These are phyloP conservation scores for Beta corolliflora DNA, from an alignment of 179 eudicot species.

Conservation along the genomic window DNA sequence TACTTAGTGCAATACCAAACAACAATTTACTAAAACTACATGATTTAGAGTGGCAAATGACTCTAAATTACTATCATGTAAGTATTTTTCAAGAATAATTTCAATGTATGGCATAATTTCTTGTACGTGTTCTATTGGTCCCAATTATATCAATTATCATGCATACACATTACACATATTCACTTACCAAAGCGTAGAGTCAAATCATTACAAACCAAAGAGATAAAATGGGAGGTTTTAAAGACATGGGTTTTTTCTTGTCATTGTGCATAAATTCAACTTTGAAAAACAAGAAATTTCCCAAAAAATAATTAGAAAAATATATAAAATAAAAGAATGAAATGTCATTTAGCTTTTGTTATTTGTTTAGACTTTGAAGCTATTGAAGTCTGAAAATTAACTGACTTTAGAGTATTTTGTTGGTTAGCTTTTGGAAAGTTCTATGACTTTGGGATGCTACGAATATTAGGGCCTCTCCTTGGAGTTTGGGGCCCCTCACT, in stretches of 20 bases:
- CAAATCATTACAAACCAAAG: neutral
- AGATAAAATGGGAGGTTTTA: conserved; percentile 1
- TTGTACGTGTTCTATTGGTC: neutral
- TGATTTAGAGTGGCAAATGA: no score
- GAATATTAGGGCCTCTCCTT: neutral
- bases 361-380: conserved; percentile 1
- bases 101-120: no score
- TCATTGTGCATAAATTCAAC: conserved; percentile 13
- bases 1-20: no score
- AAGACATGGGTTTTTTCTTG: conserved; percentile 18
- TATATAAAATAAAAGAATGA: neutral
- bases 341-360: conserved; percentile 34
- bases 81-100: no score
- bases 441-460: conserved; percentile 37
- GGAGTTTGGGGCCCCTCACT: conserved; percentile 15
- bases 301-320: neutral
- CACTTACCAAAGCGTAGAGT: neutral
- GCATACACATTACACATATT: neutral
- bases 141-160: neutral
- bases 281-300: neutral
- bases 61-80: no score
- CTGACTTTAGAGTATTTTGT: conserved; percentile 27
- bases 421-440: conserved; percentile 32
- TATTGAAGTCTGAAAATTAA: neutral
- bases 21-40: no score